Evolutionary conservation across 139 green algal species (phyloP).

Genomic region (Chlorella ohadii): DNA sequence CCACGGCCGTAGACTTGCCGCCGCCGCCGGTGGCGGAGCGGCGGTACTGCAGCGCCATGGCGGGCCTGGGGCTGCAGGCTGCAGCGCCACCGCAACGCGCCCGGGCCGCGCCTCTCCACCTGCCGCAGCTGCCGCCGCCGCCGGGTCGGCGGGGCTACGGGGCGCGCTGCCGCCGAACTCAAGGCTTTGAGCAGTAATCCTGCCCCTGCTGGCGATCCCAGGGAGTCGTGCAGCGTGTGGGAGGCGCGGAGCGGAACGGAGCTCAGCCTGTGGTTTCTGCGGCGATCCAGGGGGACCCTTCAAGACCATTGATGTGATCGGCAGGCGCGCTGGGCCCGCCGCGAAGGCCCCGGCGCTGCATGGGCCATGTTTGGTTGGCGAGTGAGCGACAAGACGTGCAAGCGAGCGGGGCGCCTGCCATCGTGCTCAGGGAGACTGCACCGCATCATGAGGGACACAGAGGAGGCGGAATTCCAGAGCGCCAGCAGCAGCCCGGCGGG

Average conservation of each 20-base stretch:
- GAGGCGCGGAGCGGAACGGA: no score
- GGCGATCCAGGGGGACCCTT: no score
- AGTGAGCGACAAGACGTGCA: no score
- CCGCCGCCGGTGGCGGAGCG: background rate
- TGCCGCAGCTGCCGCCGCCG: background rate
- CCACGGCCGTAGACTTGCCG: constrained; percentile 22
- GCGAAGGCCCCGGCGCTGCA: no score
- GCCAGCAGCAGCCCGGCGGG: background rate
- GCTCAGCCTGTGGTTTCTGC: no score
- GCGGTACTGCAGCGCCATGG: background rate
- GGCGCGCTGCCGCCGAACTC: no score
- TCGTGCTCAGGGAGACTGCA: background rate
- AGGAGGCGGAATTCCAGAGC: background rate
- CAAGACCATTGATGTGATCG: no score
- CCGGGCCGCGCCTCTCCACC: background rate
- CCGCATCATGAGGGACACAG: background rate
- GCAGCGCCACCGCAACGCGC: background rate
- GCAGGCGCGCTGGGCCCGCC: no score
- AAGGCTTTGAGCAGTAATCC: no score
- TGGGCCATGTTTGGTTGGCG: no score
- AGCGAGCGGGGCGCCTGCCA: background rate
- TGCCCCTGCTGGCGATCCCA: no score
- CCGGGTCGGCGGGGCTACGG: background rate
- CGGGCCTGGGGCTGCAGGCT: background rate
- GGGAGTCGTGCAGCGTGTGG: no score